phyloP scores from a whole-genome alignment of 2,329 filamentous ascomycete species.

The Zymoseptoria crescenta region DNA sequence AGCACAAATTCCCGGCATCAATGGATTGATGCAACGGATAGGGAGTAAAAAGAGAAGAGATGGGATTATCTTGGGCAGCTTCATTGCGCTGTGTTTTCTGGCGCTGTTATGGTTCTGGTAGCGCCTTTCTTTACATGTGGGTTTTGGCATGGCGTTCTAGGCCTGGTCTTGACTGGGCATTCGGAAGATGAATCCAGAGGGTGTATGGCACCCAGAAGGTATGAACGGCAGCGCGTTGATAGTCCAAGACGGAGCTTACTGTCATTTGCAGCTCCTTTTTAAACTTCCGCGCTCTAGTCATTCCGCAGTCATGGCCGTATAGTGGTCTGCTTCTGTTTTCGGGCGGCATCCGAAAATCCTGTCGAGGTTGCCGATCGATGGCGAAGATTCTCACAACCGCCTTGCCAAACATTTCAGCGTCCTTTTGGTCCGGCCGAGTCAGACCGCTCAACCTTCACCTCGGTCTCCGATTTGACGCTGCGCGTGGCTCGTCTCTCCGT shows the following conservation, averaged over 20 bases:
- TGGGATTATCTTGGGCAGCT: slow-evolving; percentile 82
- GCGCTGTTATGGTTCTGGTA: slow-evolving; percentile 72
- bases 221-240: background rate
- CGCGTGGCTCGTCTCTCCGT: background rate
- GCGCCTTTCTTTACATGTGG: background rate
- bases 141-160: background rate
- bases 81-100: slow-evolving; percentile 88
- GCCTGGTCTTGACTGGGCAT: background rate
- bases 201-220: background rate
- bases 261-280: background rate
- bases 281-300: background rate
- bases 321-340: background rate
- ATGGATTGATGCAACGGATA: slow-evolving; percentile 84
- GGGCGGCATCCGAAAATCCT: background rate
- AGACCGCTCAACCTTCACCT: background rate
- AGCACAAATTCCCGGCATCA: slow-evolving; percentile 86
- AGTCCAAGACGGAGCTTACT: background rate
- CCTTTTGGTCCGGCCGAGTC: background rate
- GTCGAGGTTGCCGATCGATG: background rate
- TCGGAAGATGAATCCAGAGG: background rate
- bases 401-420: background rate
- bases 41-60: slow-evolving; percentile 91
- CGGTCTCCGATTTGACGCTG: background rate
- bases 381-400: background rate
- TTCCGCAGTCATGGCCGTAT: background rate